These are phyloP conservation scores for Cetradonia linearis DNA, from an alignment of 495 filamentous ascomycete genomes.

Conservation along the genomic window DNA sequence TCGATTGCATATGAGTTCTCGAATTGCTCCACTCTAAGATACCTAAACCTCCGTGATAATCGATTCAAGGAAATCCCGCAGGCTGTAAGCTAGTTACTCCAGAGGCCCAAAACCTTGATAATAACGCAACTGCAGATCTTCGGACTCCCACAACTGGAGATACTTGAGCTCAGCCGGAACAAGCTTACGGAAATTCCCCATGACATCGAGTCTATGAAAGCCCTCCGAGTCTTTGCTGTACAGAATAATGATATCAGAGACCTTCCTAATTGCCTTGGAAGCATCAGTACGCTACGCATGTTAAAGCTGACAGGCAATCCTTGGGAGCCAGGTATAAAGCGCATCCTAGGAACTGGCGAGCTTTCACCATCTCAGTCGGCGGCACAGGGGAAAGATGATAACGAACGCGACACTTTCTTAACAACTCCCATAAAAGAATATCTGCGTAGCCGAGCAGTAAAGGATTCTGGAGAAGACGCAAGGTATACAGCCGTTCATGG, in stretches of 20 bases:
- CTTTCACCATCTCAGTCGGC: slow-evolving; percentile 30
- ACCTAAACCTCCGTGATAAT: slow-evolving; percentile 90
- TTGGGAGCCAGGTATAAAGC: slow-evolving; percentile 42
- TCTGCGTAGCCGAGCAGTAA: slow-evolving; percentile 53
- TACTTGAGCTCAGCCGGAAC: slow-evolving; percentile 83
- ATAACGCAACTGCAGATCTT: slow-evolving; percentile 46
- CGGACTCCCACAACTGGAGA: slow-evolving; percentile 75
- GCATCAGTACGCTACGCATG: slow-evolving; percentile 79
- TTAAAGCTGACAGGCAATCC: slow-evolving; percentile 84
- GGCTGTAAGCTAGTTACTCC: slow-evolving; percentile 47
- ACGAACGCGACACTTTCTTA: slow-evolving; percentile 54
- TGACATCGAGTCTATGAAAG: slow-evolving; percentile 66
- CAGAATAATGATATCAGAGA: slow-evolving; percentile 77
- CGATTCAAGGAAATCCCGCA: slow-evolving; percentile 77
- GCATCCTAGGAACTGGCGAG: slow-evolving; percentile 36
- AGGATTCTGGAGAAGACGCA: slow-evolving; percentile 54
- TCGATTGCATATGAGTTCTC: slow-evolving; percentile 70
- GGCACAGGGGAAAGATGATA: slow-evolving; percentile 34
- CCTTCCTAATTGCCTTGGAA: slow-evolving; percentile 70
- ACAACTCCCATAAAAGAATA: slow-evolving; percentile 70
- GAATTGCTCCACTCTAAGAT: slow-evolving; percentile 79
- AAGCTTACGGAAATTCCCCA: slow-evolving; percentile 66
- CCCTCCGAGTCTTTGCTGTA: slow-evolving; percentile 66
- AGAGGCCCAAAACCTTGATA: slow-evolving; percentile 25
- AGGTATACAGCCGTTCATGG: slow-evolving; percentile 42